Percentiles rank a stretch among this genome's conserved stretches.
phyloP scores from a whole-genome alignment of 1,284 basidiomycete genomes.

The Hymenochaete sp. region DNA sequence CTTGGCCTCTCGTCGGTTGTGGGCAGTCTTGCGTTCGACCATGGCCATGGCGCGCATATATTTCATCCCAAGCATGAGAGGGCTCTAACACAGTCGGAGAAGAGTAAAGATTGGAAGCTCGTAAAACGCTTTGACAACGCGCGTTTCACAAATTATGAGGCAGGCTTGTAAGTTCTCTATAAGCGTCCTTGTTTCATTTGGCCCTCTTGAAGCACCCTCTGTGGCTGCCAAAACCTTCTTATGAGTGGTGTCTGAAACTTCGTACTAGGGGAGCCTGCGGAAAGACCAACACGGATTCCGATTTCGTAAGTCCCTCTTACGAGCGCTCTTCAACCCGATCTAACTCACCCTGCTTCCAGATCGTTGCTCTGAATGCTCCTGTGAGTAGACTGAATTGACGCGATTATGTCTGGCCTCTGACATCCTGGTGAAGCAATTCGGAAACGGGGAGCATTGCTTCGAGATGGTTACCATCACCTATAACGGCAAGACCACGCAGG shows the following conservation, averaged over 20 bases:
- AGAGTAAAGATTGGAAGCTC: slow-evolving; percentile 8
- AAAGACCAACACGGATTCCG: slow-evolving; percentile 23
- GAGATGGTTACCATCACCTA: slow-evolving; percentile 46
- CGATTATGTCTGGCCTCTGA: slow-evolving; percentile 8
- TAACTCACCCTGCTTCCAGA: slow-evolving; percentile 24
- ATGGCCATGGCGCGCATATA: no score
- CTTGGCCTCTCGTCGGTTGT: no score
- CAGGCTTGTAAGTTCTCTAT: slow-evolving; percentile 25
- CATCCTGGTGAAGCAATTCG: slow-evolving; percentile 28
- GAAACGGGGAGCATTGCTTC: slow-evolving; percentile 40
- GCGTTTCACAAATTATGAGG: slow-evolving; percentile 25
- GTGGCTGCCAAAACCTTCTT: neutral
- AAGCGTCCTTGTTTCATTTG: neutral
- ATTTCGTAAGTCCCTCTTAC: slow-evolving; percentile 28
- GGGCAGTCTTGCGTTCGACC: no score
- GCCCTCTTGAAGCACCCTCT: neutral
- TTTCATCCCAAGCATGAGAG: no score
- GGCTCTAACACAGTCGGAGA: no score
- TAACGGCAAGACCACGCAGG: slow-evolving; percentile 43
- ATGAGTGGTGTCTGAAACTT: neutral
- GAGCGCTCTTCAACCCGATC: neutral
- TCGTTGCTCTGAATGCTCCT: slow-evolving; percentile 35
- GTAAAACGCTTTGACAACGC: slow-evolving; percentile 15
- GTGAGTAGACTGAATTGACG: slow-evolving; percentile 24
- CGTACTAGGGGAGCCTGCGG: slow-evolving; percentile 32